Conservation (phyloP, 139 green algal species). For the Yamagishiella unicocca region DNA sequence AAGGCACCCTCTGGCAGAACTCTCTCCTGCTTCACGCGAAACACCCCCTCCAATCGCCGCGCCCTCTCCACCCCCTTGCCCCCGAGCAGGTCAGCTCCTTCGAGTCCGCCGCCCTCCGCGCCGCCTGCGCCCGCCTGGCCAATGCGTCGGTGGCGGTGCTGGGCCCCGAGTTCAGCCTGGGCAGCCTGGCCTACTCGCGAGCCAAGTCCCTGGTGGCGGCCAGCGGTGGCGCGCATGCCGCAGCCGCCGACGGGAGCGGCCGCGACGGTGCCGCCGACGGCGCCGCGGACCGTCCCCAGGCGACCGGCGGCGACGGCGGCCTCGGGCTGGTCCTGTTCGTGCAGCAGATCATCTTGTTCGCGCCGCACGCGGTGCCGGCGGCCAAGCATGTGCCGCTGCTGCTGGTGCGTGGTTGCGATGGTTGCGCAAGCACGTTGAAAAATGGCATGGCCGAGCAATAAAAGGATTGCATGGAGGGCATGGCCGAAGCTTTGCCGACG, state of each 20-base stretch:
- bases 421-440: too few species aligned
- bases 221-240: constrained; percentile 58
- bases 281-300: background rate
- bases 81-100: constrained; percentile 58
- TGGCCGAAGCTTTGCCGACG: too few species aligned
- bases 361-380: constrained; percentile 83
- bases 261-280: background rate
- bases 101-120: constrained; percentile 69
- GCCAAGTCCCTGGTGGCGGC: constrained; percentile 70
- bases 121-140: constrained; percentile 82
- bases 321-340: constrained; percentile 86
- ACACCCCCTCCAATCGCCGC: too few species aligned
- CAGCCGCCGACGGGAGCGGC: background rate
- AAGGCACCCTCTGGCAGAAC: too few species aligned
- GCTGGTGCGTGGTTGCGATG: constrained; percentile 44
- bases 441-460: too few species aligned
- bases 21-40: too few species aligned
- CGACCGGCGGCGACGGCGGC: constrained; percentile 38
- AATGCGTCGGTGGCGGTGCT: constrained; percentile 92
- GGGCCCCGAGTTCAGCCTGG: constrained; percentile 88
- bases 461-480: too few species aligned
- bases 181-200: constrained; percentile 71
- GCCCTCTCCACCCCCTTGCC: too few species aligned
- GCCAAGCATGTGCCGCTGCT: constrained; percentile 64
- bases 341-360: constrained; percentile 96